phyloP scores from a whole-genome alignment of 2,329 filamentous ascomycete species.

The Allantophomopsis lycopodina region DNA sequence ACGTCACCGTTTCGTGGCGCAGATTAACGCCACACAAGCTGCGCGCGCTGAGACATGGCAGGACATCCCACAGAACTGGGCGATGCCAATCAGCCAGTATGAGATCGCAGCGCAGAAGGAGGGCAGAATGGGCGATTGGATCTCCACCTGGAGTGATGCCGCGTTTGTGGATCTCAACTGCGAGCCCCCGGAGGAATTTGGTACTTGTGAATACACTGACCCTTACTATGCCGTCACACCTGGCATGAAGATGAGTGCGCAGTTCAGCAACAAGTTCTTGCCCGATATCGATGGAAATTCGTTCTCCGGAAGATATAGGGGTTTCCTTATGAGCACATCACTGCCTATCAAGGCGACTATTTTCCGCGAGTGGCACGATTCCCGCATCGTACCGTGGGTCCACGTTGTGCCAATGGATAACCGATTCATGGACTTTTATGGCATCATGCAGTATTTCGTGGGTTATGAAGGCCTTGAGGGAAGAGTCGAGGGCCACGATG shows the following conservation, averaged over 20 bases:
- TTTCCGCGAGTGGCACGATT: slow-evolving; percentile 73
- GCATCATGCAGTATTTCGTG: slow-evolving; percentile 63
- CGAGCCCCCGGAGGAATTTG: slow-evolving; percentile 25
- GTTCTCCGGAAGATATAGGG: slow-evolving; percentile 55
- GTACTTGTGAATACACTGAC: slow-evolving; percentile 28
- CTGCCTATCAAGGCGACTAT: slow-evolving; percentile 68
- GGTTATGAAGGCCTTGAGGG: slow-evolving; percentile 36
- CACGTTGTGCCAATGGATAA: slow-evolving; percentile 78
- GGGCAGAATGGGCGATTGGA: slow-evolving; percentile 25
- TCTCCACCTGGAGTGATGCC: slow-evolving; percentile 16
- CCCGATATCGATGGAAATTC: slow-evolving; percentile 68
- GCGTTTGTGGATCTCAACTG: slow-evolving; percentile 28
- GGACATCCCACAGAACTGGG: slow-evolving; percentile 34
- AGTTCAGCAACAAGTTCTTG: slow-evolving; percentile 53
- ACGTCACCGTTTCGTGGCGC: slow-evolving; percentile 38
- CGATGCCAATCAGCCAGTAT: slow-evolving; percentile 33
- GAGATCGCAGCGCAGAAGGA: slow-evolving; percentile 25
- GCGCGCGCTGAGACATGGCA: slow-evolving; percentile 17
- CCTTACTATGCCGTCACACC: slow-evolving; percentile 27
- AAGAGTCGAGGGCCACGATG: slow-evolving; percentile 23
- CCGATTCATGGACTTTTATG: slow-evolving; percentile 58
- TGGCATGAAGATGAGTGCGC: slow-evolving; percentile 36
- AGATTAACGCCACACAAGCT: slow-evolving; percentile 32
- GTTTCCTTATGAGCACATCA: slow-evolving; percentile 54
- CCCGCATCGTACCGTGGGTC: slow-evolving; percentile 59